Evolutionary conservation across 352 stramenopile genomes (phyloP).

Genomic region (Phytophthora hibernalis): DNA sequence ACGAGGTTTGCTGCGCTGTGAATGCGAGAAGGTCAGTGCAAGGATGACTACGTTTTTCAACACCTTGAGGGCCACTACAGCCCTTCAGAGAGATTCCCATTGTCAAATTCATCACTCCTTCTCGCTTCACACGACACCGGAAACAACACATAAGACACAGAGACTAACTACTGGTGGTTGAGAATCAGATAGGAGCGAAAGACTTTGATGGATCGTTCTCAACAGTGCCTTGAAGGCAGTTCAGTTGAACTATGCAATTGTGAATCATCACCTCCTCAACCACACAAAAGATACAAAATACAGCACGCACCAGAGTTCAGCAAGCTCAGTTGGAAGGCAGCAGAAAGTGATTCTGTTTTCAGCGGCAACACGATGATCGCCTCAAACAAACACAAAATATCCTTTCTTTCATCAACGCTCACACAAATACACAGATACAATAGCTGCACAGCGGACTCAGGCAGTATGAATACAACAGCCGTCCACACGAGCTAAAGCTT

Average conservation of each 20-base stretch:
- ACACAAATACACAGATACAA: conserved; percentile 15
- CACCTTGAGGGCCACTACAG: conserved; percentile 44
- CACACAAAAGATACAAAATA: conserved; percentile 14
- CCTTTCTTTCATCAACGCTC: conserved; percentile 83
- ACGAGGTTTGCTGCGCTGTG: background rate
- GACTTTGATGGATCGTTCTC: conserved; percentile 77
- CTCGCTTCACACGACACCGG: conserved; percentile 14
- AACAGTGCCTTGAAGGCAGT: conserved; percentile 58
- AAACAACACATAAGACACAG: background rate
- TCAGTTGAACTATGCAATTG: conserved; percentile 89
- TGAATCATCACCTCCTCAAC: conserved; percentile 72
- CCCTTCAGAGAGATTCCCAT: conserved; percentile 86
- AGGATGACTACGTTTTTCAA: conserved; percentile 80
- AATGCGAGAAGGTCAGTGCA: conserved; percentile 70
- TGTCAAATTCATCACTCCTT: conserved; percentile 84
- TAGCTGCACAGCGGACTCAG: conserved; percentile 53
- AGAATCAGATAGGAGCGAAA: conserved; percentile 90
- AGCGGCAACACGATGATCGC: conserved; percentile 50
- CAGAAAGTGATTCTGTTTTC: conserved; percentile 88
- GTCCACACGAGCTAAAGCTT: conserved; percentile 78
- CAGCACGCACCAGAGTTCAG: background rate
- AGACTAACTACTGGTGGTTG: conserved; percentile 25
- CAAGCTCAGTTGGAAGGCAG: conserved; percentile 89
- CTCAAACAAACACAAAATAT: conserved; percentile 79
- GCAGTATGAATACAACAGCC: conserved; percentile 87